Evolutionary conservation across 306 rosid genomes (phyloP).

Genomic region (Dryas octopetala): DNA sequence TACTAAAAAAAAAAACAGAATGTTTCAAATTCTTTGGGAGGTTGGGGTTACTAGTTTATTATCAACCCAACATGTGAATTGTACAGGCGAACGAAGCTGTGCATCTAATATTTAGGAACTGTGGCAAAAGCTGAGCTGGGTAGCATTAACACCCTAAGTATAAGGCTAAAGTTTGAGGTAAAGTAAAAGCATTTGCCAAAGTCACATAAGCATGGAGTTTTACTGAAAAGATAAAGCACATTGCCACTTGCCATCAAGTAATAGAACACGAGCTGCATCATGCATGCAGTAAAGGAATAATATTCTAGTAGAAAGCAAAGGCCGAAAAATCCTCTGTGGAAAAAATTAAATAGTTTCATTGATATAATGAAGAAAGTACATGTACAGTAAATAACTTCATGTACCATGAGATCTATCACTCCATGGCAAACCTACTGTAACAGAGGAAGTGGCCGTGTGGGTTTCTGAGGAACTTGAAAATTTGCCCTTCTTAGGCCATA

Average conservation of each 20-base stretch:
- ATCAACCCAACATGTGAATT: neutral
- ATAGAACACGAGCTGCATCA: constrained; percentile 31
- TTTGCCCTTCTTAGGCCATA: constrained; percentile 82
- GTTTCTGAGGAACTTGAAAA: constrained; percentile 49
- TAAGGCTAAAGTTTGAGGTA: constrained; percentile 6
- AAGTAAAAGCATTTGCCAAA: constrained; percentile 22
- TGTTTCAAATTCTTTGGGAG: neutral
- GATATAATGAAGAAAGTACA: neutral
- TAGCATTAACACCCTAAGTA: neutral
- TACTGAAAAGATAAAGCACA: constrained; percentile 25
- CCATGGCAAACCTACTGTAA: constrained; percentile 49
- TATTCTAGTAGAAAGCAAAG: constrained; percentile 21
- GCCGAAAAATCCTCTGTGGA: neutral
- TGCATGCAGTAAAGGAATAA: constrained; percentile 33
- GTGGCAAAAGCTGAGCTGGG: neutral
- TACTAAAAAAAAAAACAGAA: neutral
- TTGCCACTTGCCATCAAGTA: constrained; percentile 21
- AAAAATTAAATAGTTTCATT: neutral
- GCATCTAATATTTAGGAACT: constrained; percentile 3
- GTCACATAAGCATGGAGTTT: constrained; percentile 10
- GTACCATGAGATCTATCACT: constrained; percentile 46
- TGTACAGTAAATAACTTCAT: constrained; percentile 27
- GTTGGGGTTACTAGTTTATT: neutral
- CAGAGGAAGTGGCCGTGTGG: constrained; percentile 44
- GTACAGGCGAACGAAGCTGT: neutral